These are phyloP conservation scores for Phytophthora melonis DNA, from an alignment of 352 stramenopile genomes.

Conservation along the genomic window DNA sequence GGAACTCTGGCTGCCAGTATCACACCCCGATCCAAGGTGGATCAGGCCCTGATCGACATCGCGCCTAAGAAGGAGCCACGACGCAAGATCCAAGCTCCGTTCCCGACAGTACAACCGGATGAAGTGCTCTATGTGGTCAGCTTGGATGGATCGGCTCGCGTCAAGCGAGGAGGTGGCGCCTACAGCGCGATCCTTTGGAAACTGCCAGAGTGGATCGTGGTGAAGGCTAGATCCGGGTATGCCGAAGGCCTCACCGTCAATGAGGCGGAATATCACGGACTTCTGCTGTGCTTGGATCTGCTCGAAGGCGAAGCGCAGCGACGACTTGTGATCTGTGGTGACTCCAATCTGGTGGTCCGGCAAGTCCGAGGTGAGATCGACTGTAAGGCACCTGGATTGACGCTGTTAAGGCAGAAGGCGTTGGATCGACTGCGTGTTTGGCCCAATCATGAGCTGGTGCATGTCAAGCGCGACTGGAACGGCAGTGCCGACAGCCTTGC, in stretches of 20 bases:
- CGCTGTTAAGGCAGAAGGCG: no score
- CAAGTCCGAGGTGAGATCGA: no score
- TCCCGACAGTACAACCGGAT: not conserved
- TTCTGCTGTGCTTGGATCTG: no score
- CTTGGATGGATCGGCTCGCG: conserved; percentile 4
- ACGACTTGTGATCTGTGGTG: no score
- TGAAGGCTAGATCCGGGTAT: not conserved
- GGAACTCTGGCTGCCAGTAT: not conserved
- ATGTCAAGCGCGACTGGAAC: no score
- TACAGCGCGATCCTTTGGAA: conserved; percentile 10
- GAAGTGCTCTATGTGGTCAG: conserved; percentile 4
- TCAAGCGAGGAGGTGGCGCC: not conserved
- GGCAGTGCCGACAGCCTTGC: conserved; percentile 2
- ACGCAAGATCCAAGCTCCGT: no score
- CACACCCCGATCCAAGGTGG: not conserved
- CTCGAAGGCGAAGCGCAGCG: no score
- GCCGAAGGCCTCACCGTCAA: no score
- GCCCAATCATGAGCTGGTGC: no score
- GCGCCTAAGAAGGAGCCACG: conserved; percentile 9
- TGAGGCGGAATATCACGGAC: conserved; percentile 4
- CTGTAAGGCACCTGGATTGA: no score
- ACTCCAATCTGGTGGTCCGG: no score
- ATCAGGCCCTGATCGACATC: not conserved
- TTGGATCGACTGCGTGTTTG: no score
- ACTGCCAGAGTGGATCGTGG: not conserved